Conservation (phyloP, 805 yeast genomes). For the Lipomyces orientalis region DNA sequence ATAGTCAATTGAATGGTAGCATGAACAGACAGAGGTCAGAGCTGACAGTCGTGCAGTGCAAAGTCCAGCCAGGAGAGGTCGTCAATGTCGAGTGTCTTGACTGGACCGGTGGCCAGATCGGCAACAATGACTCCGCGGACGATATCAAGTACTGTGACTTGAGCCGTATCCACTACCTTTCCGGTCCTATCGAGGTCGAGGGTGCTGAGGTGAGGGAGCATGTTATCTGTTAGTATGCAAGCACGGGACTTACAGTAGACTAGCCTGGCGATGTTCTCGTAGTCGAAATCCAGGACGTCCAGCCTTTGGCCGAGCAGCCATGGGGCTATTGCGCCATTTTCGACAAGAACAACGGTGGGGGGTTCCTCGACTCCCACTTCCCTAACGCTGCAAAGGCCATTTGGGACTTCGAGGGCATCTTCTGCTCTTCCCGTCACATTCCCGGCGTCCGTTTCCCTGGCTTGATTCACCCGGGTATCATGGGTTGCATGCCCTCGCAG, state of each 20-base stretch:
- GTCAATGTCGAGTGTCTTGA: constrained; percentile 58
- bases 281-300: constrained; percentile 58
- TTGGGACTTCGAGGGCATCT: constrained; percentile 59
- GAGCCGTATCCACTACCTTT: constrained; percentile 54
- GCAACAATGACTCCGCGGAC: constrained; percentile 56
- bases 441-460: constrained; percentile 59
- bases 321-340: constrained; percentile 62
- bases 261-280: constrained; percentile 55
- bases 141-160: constrained; percentile 55
- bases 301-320: constrained; percentile 58
- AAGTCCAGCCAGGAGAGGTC: constrained; percentile 52
- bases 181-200: constrained; percentile 56
- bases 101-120: constrained; percentile 61
- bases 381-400: constrained; percentile 60
- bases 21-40: not conserved
- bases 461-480: constrained; percentile 57
- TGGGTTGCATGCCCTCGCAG: constrained; percentile 56
- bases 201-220: constrained; percentile 46
- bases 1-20: not conserved
- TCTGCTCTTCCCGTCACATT: constrained; percentile 56
- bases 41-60: constrained; percentile 22
- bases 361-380: constrained; percentile 55
- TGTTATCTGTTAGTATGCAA: not conserved
- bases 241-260: not conserved
- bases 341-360: constrained; percentile 58